Conservation (phyloP, 768 basidiomycete genomes). For the Kwoniella pini region DNA sequence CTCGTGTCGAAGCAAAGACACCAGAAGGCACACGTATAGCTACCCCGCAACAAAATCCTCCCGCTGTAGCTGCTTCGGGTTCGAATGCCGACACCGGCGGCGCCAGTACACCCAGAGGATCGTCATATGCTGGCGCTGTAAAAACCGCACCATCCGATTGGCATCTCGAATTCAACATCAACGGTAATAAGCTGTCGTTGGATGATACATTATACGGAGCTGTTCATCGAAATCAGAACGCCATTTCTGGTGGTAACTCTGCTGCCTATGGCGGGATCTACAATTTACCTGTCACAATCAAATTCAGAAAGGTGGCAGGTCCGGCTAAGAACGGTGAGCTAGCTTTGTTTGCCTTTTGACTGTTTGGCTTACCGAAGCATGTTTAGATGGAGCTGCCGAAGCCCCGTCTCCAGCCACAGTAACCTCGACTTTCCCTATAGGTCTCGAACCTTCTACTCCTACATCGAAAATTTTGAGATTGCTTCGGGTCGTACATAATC, state of each 20-base stretch:
- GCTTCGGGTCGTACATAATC: constrained; percentile 78
- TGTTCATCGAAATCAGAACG: constrained; percentile 61
- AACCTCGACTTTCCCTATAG: constrained; percentile 62
- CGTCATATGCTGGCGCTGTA: constrained; percentile 89
- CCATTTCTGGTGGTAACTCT: constrained; percentile 5
- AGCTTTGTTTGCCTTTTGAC: neutral
- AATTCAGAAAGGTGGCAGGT: constrained; percentile 87
- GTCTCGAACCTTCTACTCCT: constrained; percentile 77
- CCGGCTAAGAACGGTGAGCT: constrained; percentile 61
- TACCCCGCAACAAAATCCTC: constrained; percentile 65
- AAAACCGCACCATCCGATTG: constrained; percentile 92
- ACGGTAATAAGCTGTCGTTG: constrained; percentile 76
- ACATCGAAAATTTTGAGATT: constrained; percentile 89
- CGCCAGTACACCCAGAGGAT: constrained; percentile 18
- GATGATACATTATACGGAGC: constrained; percentile 96
- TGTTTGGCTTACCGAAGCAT: constrained; percentile 57
- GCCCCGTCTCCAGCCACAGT: constrained; percentile 38
- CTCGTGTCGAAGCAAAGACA: constrained; percentile 92
- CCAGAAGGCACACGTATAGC: constrained; percentile 93
- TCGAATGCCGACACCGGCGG: constrained; percentile 37
- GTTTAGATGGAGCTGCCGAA: constrained; percentile 21
- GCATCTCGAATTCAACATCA: constrained; percentile 96
- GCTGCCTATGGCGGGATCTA: constrained; percentile 57
- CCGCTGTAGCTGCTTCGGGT: constrained; percentile 50
- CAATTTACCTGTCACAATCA: constrained; percentile 87